Conservation (phyloP, 1,284 basidiomycete species). For the Ceratobasidium theobromae region DNA sequence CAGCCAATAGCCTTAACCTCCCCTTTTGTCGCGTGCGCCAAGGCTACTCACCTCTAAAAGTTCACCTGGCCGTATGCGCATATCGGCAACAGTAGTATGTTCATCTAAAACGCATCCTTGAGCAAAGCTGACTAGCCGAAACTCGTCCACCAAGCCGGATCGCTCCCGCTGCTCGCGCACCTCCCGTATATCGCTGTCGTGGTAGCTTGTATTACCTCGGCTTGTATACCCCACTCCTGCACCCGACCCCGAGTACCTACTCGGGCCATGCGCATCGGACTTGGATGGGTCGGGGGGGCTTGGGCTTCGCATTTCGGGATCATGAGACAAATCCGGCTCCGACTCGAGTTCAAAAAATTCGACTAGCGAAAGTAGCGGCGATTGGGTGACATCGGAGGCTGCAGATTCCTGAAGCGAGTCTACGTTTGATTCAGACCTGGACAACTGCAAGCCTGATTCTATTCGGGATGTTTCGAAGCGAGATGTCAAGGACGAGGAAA, state of each 20-base stretch:
- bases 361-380: neutral
- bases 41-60: conserved; percentile 4
- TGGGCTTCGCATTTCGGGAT: neutral
- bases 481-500: conserved; percentile 4
- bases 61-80: conserved; percentile 21
- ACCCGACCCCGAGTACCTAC: neutral
- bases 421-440: neutral
- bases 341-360: conserved; percentile 3
- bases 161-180: neutral
- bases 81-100: conserved; percentile 1
- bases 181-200: neutral
- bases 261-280: neutral
- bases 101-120: conserved; percentile 23
- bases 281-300: neutral
- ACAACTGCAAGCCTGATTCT: neutral
- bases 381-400: conserved; percentile 12
- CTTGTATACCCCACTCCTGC: too few relatives aligned
- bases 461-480: conserved; percentile 1
- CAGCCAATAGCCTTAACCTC: too few relatives aligned
- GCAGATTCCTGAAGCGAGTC: neutral
- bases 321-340: neutral
- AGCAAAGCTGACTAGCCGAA: conserved; percentile 17
- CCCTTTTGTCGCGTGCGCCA: neutral
- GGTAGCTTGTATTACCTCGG: too few relatives aligned
- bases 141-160: conserved; percentile 12